Conservation (phyloP, 441 rosid species). For the Gossypium laxum region DNA sequence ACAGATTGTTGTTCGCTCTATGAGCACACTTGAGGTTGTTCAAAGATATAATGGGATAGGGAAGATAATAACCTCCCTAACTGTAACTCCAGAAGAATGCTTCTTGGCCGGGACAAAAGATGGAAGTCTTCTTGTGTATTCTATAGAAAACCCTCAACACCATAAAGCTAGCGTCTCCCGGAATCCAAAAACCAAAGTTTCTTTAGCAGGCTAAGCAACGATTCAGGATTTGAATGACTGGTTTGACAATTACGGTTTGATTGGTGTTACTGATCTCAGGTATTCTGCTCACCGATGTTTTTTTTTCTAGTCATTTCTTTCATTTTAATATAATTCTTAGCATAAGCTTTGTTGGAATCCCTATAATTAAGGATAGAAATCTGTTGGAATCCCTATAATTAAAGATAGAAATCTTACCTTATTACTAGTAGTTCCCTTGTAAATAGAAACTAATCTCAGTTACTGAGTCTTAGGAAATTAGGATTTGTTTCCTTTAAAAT, state of each 20-base stretch:
- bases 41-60: conserved; percentile 69
- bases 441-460: no score
- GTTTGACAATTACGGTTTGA: conserved; percentile 2
- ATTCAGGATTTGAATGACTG: conserved; percentile 14
- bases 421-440: no score
- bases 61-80: conserved; percentile 68
- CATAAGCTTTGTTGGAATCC: no score
- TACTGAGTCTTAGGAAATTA: no score
- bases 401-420: no score
- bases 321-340: not conserved
- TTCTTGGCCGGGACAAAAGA: conserved; percentile 94
- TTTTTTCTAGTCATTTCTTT: not conserved
- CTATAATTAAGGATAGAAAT: no score
- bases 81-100: conserved; percentile 86
- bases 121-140: conserved; percentile 84
- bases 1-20: conserved; percentile 76
- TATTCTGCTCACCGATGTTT: conserved; percentile 17
- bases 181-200: conserved; percentile 39
- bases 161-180: conserved; percentile 43
- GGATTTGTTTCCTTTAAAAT: no score
- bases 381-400: no score
- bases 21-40: conserved; percentile 80
- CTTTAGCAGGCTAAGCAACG: conserved; percentile 28
- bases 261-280: conserved; percentile 22
- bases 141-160: conserved; percentile 74